Evolutionary conservation across 352 stramenopile species (phyloP), one percentile per base, ranked within the genome.

Genomic region (Pythium dissotocum): DNA sequence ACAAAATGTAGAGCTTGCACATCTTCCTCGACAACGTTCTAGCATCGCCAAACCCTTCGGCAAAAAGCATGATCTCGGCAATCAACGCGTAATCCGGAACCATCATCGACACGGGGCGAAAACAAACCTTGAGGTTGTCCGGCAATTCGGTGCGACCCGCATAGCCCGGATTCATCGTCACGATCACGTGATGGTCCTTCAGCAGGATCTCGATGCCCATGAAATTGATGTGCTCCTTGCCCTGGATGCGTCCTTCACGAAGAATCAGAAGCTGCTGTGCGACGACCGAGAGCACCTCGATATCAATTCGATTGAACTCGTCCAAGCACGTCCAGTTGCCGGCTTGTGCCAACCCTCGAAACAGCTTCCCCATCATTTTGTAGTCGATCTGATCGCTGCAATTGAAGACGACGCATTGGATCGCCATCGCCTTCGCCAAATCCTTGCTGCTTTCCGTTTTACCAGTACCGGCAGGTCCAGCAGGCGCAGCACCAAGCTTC

Each of bases 391-490:
- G 80, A 66, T 99, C 95, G 30, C 85, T 97, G 72, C 96, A 99
- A 76, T 98, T 98, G 78, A 98, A 98, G 8, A 98, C 95, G 16
- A 98, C 88, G 58, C 92, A 98, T 67, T 98, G 94, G 56, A 97
- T 95, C 7, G 92, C 94, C 76, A 98, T 87, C 14, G 94, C 90
- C 70, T 98, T 98, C 16, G 90, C 94, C 12, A 98, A 73, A 72
- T 98, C 96, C 67, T 99, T 99, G 30, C 88, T 98, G 24, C 91
- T 98, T 77, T 99, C 96, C 0, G 96, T 99, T 72, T 99, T 99
- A 1, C 96, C 96, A 0, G 96, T 99, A 4, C 96, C 96, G n/a
- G 96, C 96, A 3, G 96, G 96, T 1, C 95, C 96, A 9, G 92
- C 92, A 2, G 95, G 96, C 1, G 95, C 93, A 6, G 93, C 96